Conservation (phyloP, 2,329 filamentous ascomycete species). For the Penicillium thymicola region DNA sequence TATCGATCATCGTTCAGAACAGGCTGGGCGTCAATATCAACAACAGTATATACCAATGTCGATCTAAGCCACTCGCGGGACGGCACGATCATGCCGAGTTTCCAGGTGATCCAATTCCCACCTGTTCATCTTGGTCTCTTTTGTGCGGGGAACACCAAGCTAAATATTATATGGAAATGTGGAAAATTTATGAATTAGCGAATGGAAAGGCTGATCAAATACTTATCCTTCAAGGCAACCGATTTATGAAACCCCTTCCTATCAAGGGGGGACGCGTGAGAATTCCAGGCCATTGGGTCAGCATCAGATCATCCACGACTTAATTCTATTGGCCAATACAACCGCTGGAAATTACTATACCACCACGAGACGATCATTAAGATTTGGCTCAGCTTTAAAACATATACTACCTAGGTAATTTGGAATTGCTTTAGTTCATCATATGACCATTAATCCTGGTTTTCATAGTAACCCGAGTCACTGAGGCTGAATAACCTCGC, state of each 20-base stretch:
- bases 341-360: background rate
- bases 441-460: background rate
- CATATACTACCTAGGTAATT: background rate
- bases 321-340: background rate
- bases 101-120: conserved; percentile 20
- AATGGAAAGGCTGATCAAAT: background rate
- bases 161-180: background rate
- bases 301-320: background rate
- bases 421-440: background rate
- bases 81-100: conserved; percentile 17
- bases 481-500: conserved; percentile 1
- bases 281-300: background rate
- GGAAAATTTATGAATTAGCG: background rate
- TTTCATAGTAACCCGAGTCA: background rate
- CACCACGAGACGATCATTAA: background rate
- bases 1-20: conserved; percentile 10
- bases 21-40: conserved; percentile 1
- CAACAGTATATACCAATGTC: background rate
- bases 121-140: conserved; percentile 1
- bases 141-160: conserved; percentile 3
- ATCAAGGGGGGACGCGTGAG: background rate
- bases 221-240: background rate
- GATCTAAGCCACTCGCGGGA: conserved; percentile 1
- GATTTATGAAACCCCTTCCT: background rate
- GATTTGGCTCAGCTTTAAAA: background rate